A percentile compares a stretch with the other conserved stretches of the same genome.
Evolutionary conservation across 805 yeast species (phyloP).

Genomic region (Candida methanosorbosa): DNA sequence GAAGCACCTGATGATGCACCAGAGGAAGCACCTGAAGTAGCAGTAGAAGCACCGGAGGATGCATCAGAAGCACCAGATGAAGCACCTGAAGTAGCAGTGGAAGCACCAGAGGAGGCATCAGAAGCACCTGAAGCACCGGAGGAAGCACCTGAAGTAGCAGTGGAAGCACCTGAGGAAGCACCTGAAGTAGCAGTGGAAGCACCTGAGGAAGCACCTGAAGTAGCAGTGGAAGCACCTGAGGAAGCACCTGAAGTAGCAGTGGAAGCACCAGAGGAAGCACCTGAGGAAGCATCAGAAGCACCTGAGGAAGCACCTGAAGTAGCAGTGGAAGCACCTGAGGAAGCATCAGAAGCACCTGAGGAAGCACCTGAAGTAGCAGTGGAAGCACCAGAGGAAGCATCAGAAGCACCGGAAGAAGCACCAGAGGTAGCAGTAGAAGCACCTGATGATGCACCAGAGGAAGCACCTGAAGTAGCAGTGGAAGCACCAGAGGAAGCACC

Average conservation of each 20-base stretch:
- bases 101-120: not conserved
- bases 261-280: not conserved
- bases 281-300: not conserved
- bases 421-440: not conserved
- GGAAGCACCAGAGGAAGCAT: not conserved
- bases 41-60: not conserved
- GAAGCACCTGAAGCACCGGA: not conserved
- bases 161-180: not conserved
- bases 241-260: not conserved
- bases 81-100: not conserved
- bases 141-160: not conserved
- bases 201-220: not conserved
- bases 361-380: not conserved
- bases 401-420: constrained; percentile 1
- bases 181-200: not conserved
- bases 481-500: constrained; percentile 1
- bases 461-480: not conserved
- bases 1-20: not conserved
- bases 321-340: not conserved
- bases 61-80: not conserved
- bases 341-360: not conserved
- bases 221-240: not conserved
- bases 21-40: constrained; percentile 1
- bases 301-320: too few relatives aligned
- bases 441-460: not conserved